Conservation (phyloP, 805 yeast species). For the Lipomyces yamadae region DNA sequence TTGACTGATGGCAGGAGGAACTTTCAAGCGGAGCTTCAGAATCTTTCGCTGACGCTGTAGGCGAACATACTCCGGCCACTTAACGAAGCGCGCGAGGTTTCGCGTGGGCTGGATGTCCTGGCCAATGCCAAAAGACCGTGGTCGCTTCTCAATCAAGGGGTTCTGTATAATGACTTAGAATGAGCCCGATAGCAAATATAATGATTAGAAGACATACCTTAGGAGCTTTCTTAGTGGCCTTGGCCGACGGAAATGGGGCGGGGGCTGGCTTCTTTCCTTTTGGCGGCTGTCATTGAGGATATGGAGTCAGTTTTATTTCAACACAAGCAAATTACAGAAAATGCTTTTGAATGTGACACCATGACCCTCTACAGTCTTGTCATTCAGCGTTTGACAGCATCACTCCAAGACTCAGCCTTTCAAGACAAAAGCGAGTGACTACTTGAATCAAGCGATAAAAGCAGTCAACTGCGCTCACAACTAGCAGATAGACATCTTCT, state of each 20-base stretch:
- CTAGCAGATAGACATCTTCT: not conserved
- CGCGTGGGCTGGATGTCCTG: constrained; percentile 92
- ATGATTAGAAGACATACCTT: constrained; percentile 42
- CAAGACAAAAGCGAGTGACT: not conserved
- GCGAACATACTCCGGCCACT: constrained; percentile 99
- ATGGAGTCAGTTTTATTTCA: constrained; percentile 32
- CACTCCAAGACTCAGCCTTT: constrained; percentile 21
- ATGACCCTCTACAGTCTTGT: constrained; percentile 32
- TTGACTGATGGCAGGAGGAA: constrained; percentile 98
- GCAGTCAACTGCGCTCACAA: not conserved
- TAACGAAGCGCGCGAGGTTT: constrained; percentile 95
- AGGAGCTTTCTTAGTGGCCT: constrained; percentile 56
- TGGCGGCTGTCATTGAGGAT: constrained; percentile 62
- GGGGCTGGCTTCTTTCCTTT: constrained; percentile 90
- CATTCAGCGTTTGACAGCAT: constrained; percentile 3
- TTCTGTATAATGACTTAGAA: constrained; percentile 52
- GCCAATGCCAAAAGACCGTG: constrained; percentile 95
- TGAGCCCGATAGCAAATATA: not conserved
- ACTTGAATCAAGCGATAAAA: not conserved
- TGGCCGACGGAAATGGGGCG: constrained; percentile 88
- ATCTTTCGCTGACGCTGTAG: constrained; percentile 99
- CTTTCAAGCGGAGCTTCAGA: constrained; percentile 93
- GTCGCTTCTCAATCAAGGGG: constrained; percentile 88
- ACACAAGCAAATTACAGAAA: constrained; percentile 9
- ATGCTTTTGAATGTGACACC: constrained; percentile 28